Evolutionary conservation across 768 basidiomycete genomes (phyloP).

Genomic region (Auriscalpium orientale): DNA sequence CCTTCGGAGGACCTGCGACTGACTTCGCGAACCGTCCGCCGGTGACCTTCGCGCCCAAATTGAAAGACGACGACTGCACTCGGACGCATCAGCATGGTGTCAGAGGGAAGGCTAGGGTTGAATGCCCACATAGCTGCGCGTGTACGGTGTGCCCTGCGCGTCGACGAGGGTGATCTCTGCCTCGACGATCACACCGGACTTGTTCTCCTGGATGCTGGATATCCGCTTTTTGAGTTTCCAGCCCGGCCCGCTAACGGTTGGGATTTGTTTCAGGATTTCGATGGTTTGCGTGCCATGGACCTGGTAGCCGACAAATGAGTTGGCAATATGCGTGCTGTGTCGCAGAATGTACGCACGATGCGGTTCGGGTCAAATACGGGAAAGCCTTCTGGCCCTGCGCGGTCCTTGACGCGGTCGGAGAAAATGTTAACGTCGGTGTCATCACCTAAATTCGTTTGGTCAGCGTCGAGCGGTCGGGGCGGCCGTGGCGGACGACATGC

Average conservation of each 20-base stretch:
- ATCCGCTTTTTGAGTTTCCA: conserved; percentile 69
- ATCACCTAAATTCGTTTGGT: conserved; percentile 29
- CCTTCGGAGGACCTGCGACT: conserved; percentile 28
- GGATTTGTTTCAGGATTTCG: conserved; percentile 72
- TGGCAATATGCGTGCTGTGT: too few relatives aligned
- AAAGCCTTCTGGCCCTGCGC: conserved; percentile 48
- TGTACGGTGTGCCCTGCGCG: conserved; percentile 41
- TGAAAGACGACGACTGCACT: conserved; percentile 33
- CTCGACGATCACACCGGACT: conserved; percentile 69
- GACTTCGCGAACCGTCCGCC: conserved; percentile 33
- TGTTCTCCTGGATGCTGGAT: conserved; percentile 74
- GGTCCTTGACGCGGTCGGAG: conserved; percentile 34
- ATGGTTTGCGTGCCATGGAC: conserved; percentile 78
- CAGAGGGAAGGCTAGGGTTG: not conserved
- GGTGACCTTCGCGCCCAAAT: conserved; percentile 34
- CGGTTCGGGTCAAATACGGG: conserved; percentile 65
- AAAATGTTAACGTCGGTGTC: conserved; percentile 68
- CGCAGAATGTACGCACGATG: conserved; percentile 37
- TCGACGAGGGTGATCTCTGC: conserved; percentile 57
- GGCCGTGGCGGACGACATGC: not conserved
- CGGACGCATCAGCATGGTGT: not conserved
- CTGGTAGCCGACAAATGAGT: conserved; percentile 25
- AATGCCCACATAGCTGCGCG: conserved; percentile 32
- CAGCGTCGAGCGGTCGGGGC: not conserved
- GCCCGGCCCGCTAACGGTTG: conserved; percentile 65